Conservation (phyloP, 441 rosid species). For the Populus hybrid region DNA sequence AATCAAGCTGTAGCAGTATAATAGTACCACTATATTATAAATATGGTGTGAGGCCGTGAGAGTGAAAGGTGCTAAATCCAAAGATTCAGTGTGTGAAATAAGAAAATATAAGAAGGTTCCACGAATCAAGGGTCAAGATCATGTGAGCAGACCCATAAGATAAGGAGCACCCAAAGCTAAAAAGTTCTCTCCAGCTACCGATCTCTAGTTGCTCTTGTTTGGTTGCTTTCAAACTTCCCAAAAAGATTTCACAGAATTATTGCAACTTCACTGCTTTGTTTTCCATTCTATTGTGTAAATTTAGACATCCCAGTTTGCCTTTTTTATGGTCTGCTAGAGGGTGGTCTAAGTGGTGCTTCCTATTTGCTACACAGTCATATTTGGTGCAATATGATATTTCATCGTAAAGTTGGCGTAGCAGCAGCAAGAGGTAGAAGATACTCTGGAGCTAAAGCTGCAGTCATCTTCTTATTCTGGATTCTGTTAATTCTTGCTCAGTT, state of each 20-base stretch:
- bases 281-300: slow-evolving; percentile 10
- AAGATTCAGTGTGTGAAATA: slow-evolving; percentile 25
- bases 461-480: slow-evolving; percentile 42
- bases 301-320: not conserved
- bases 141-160: slow-evolving; percentile 57
- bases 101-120: slow-evolving; percentile 74
- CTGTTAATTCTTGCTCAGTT: slow-evolving; percentile 42
- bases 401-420: slow-evolving; percentile 16
- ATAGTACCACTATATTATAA: not conserved
- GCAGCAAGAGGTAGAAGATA: slow-evolving; percentile 24
- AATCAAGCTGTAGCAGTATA: slow-evolving; percentile 1
- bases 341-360: not conserved
- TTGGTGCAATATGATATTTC: slow-evolving; percentile 40
- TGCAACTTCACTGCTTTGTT: not conserved
- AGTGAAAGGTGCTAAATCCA: slow-evolving; percentile 30
- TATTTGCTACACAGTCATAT: not conserved
- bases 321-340: not conserved
- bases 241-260: slow-evolving; percentile 1
- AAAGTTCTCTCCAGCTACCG: not conserved
- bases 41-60: not conserved
- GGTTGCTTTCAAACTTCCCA: slow-evolving; percentile 4
- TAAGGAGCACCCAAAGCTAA: slow-evolving; percentile 18
- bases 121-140: slow-evolving; percentile 91
- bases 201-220: not conserved
- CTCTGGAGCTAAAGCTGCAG: slow-evolving; percentile 11